Evolutionary conservation across 352 stramenopile species (phyloP), one percentile per base, ranked within the genome.

Genomic region (Elongisporangium senticosum): DNA sequence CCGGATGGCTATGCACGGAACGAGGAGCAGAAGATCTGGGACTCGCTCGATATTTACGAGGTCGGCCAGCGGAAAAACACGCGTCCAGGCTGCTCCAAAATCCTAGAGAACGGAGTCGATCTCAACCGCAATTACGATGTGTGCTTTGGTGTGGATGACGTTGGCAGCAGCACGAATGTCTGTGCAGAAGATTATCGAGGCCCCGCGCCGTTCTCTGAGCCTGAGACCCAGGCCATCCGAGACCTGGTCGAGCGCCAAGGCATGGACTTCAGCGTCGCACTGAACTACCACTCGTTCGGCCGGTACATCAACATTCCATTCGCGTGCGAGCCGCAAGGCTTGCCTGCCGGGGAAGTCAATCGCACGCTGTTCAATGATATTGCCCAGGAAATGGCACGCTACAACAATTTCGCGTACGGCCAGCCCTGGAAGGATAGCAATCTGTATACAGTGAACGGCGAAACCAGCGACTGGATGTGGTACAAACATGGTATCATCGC

Each of bases 381-480:
- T 51, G 86, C 83, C 11, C 64, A 65, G 1, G 86, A 93, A 55
- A 89, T 95, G 81, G 73, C 80, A 7, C 63, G 62, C 3, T 92
- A 76, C 59, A 95, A 95, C 59, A 65, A 77, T 28, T 95, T 93
- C 53, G 48, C 59, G 23, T 90, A 89, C 26, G 86, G 86, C 0
- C 83, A 92, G 62, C 75, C 86, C 5, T 95, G 86, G 86, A 87
- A 86, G 48, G 72, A 93, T 15, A 87, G 78, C 68, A 89, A 93
- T 21, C 55, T 95, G 63, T 95, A 95, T 66, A 88, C 82, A 4
- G 86, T 95, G 21, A 95, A 95, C 48, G 86, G 86, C 17, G 86
- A 95, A 56, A 90, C 86, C 21, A 95, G 86, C 61, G 86, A 95
- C 64, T 95, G 86, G 86, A 89, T 95, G 74, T 93, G 83, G 83